These are phyloP conservation scores for Nematocida homosporus DNA, from an alignment of 371 early-diverging fungal species.

Conservation along the genomic window DNA sequence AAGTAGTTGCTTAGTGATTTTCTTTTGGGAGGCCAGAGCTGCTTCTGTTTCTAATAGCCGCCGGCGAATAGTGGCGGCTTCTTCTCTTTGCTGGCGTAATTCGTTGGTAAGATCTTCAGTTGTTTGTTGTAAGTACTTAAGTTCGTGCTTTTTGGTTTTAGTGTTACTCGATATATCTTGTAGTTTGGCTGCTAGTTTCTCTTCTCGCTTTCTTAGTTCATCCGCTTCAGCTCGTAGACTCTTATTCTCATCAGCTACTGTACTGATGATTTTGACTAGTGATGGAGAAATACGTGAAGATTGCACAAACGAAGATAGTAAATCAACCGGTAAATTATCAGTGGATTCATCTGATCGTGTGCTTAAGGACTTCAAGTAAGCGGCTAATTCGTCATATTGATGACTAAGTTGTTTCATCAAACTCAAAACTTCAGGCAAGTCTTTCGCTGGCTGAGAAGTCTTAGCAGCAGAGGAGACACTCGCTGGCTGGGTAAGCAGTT, in stretches of 20 bases:
- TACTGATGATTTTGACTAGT: conserved; percentile 60
- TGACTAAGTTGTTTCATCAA: conserved; percentile 45
- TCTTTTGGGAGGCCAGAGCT: conserved; percentile 60
- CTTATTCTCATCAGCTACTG: conserved; percentile 54
- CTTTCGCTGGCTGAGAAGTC: not conserved
- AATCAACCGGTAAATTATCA: conserved; percentile 46
- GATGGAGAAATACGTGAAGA: conserved; percentile 58
- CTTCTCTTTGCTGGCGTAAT: conserved; percentile 50
- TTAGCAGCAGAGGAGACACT: not conserved
- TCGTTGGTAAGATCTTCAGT: conserved; percentile 32
- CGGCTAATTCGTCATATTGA: conserved; percentile 52
- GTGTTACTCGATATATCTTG: not conserved
- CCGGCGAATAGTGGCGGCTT: conserved; percentile 36
- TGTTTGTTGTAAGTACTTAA: conserved; percentile 37
- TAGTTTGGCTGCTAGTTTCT: conserved; percentile 30
- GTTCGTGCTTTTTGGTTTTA: conserved; percentile 24
- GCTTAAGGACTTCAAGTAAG: conserved; percentile 27
- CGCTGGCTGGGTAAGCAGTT: conserved; percentile 17
- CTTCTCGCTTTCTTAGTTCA: conserved; percentile 30
- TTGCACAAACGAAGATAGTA: conserved; percentile 56
- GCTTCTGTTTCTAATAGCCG: conserved; percentile 56
- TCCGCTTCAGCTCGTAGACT: conserved; percentile 18
- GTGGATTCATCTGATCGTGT: conserved; percentile 33
- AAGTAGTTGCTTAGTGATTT: conserved; percentile 57
- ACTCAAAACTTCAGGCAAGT: conserved; percentile 1